Conservation (phyloP, 345 rosid genomes). For the Pseudoturritis turrita region DNA sequence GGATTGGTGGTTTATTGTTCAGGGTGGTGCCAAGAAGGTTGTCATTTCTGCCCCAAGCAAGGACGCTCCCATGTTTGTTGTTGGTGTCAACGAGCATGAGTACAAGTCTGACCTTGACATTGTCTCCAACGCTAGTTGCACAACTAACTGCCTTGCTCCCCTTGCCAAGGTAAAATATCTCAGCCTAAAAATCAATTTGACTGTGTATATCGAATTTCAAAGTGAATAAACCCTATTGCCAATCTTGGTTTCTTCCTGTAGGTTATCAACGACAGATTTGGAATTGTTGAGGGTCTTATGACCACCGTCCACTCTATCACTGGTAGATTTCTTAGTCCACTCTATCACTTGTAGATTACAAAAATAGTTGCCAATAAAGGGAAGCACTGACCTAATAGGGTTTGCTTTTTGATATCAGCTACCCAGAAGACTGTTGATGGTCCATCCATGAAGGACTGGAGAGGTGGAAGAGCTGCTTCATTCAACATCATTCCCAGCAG, state of each 20-base stretch:
- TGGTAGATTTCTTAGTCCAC: conserved; percentile 64
- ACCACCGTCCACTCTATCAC: conserved; percentile 86
- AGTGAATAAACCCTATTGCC: neutral
- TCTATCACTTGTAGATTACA: conserved; percentile 57
- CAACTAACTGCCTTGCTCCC: conserved; percentile 96
- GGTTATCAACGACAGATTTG: conserved; percentile 85
- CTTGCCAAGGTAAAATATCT: conserved; percentile 63
- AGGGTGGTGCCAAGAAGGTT: conserved; percentile 99
- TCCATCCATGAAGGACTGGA: conserved; percentile 91
- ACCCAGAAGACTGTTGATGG: conserved; percentile 98
- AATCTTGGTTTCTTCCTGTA: conserved; percentile 7
- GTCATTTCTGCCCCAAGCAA: conserved; percentile 90
- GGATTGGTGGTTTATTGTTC: neutral
- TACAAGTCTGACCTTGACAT: conserved; percentile 71
- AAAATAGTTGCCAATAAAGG: neutral
- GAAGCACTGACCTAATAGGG: neutral
- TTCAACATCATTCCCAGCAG: conserved; percentile 94
- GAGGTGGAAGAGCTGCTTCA: conserved; percentile 97
- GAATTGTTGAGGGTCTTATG: conserved; percentile 97
- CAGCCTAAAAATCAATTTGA: neutral
- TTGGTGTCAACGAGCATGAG: conserved; percentile 88
- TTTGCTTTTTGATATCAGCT: conserved; percentile 34
- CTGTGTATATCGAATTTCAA: neutral
- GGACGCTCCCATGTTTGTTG: conserved; percentile 95
- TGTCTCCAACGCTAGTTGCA: conserved; percentile 96